Conservation (phyloP, 192 early-diverging fungal species). For the Podila verticillata region DNA sequence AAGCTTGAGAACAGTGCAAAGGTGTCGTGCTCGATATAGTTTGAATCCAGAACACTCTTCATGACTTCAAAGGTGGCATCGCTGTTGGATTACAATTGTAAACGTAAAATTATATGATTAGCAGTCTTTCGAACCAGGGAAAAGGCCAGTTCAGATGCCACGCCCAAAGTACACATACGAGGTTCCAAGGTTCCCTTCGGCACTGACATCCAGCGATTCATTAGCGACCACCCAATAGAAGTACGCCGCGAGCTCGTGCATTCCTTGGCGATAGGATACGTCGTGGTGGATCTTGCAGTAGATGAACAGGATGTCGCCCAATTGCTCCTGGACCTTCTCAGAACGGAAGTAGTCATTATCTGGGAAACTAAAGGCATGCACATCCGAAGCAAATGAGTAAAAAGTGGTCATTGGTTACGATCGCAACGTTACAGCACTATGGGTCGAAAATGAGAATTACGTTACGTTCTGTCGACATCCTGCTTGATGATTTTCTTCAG, state of each 20-base stretch:
- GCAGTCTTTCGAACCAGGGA: too few species aligned
- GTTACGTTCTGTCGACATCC: conserved; percentile 93
- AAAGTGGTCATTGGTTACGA: neutral
- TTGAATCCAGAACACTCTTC: conserved; percentile 67
- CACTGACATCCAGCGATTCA: conserved; percentile 64
- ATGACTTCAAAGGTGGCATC: conserved; percentile 50
- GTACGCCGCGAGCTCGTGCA: conserved; percentile 95
- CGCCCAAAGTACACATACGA: conserved; percentile 33
- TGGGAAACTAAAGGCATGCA: conserved; percentile 73
- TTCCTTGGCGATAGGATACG: conserved; percentile 96
- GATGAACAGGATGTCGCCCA: conserved; percentile 89
- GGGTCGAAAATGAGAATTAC: neutral
- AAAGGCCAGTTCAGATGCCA: too few species aligned
- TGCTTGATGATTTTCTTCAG: conserved; percentile 84
- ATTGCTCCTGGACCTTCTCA: conserved; percentile 67
- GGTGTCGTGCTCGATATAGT: conserved; percentile 90
- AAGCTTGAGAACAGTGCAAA: conserved; percentile 83
- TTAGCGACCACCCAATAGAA: conserved; percentile 79
- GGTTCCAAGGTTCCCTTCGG: conserved; percentile 1
- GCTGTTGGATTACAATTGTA: conserved; percentile 11
- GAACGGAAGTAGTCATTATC: conserved; percentile 84
- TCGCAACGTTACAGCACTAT: neutral
- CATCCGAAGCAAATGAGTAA: neutral
- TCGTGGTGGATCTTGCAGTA: conserved; percentile 90
- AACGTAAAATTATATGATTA: too few species aligned